Evolutionary conservation across 768 basidiomycete genomes (phyloP), one percentile per base, ranked within the genome.

Genomic region (Kwoniella heveanensis): DNA sequence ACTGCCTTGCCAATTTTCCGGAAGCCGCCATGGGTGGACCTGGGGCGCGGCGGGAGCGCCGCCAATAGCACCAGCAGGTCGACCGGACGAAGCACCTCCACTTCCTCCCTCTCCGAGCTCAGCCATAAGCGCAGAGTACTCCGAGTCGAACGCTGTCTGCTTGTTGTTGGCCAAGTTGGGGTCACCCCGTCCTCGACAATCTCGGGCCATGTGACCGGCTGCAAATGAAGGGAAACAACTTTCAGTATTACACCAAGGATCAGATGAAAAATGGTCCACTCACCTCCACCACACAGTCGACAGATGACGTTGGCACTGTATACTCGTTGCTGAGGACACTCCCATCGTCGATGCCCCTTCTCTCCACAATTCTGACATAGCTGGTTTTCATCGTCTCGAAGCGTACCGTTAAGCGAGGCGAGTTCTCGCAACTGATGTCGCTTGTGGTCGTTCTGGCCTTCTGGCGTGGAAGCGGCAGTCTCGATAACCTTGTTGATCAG

Each of bases 261-360:
- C 4, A 27, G 29, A 24, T 25, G 15, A 44, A 12, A 36, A 9
- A 19, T 13, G 10, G 37, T 22, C n/a, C 30, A 68, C 77, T 73
- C 62, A 74, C 76, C 77, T 75, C 92, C 94, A 66, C 95, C 95
- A 80, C 96, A 99, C 75, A 94, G 87, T 77, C 92, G 93, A 85
- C 96, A 99, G 78, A 97, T 95, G 83, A 99, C 94, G 52, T 95
- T 95, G 83, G 96, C 96, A 71, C 92, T 94, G 83, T 93, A 98
- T 83, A 96, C 96, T 80, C 90, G 88, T 81, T 96, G 92, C 82
- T 97, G 92, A 19, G 94, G 93, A 80, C 96, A 99, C 81, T 98
- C 96, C 83, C 92, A 98, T 87, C 97, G 94, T 82, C 95, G 89
- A 78, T 97, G 94, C 66, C 77, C 78, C 57, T 77, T 79, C 57